phyloP scores from a whole-genome alignment of 805 yeast species.

The Candida pseudoglaebosa region DNA sequence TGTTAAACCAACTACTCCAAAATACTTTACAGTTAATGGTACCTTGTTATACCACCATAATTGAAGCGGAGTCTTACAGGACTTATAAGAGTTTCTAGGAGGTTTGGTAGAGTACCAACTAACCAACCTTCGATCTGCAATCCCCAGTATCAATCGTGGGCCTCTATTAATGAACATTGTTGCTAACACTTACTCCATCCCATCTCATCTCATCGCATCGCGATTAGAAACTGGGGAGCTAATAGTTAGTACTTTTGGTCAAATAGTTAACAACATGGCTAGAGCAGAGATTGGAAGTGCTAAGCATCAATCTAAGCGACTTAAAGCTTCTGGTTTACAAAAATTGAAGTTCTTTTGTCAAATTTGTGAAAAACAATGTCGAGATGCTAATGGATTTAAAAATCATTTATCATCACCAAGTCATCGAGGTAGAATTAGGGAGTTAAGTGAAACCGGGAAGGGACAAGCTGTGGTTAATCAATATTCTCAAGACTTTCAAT shows the following conservation, averaged over 20 bases:
- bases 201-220: too few relatives aligned
- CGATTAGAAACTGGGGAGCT: slow-evolving; percentile 1
- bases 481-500: slow-evolving; percentile 57
- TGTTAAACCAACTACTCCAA: slow-evolving; percentile 19
- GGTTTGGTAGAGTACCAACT: slow-evolving; percentile 16
- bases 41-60: slow-evolving; percentile 24
- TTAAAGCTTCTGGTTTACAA: slow-evolving; percentile 82
- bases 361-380: slow-evolving; percentile 85
- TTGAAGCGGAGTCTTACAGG: slow-evolving; percentile 20
- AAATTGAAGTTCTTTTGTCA: slow-evolving; percentile 86
- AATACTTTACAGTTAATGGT: slow-evolving; percentile 26
- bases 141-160: not conserved
- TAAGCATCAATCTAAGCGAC: slow-evolving; percentile 66
- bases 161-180: too few relatives aligned
- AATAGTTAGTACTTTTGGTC: not conserved
- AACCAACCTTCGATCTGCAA: not conserved
- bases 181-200: too few relatives aligned
- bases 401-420: slow-evolving; percentile 83
- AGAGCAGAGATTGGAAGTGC: slow-evolving; percentile 44
- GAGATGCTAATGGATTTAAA: slow-evolving; percentile 94
- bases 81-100: slow-evolving; percentile 29
- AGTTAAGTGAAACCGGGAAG: slow-evolving; percentile 33
- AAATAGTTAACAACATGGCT: slow-evolving; percentile 15
- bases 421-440: slow-evolving; percentile 56
- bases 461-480: slow-evolving; percentile 49